Conservation (phyloP, 345 rosid genomes). For the Syzygium aromaticum region DNA sequence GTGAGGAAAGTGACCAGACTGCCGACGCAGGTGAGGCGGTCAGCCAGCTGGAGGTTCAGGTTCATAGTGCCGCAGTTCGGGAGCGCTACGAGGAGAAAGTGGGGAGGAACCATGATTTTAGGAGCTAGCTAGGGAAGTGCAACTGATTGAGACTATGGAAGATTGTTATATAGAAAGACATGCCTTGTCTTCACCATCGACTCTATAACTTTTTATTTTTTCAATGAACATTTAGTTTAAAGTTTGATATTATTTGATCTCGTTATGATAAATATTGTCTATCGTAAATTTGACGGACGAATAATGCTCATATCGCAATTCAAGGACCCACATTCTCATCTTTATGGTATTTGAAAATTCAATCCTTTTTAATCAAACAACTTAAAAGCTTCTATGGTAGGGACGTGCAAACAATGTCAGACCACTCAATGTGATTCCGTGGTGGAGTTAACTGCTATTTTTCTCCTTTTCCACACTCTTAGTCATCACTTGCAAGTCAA, state of each 20-base stretch:
- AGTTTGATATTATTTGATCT: not conserved
- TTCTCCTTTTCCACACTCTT: not conserved
- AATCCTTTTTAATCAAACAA: not conserved
- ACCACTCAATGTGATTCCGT: not conserved
- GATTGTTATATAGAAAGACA: not conserved
- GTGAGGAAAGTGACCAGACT: constrained; percentile 39
- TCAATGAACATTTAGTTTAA: not conserved
- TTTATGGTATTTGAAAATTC: not conserved
- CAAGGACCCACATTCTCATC: too few relatives aligned
- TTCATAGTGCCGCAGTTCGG: constrained; percentile 56
- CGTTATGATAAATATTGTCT: too few relatives aligned
- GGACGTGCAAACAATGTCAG: not conserved
- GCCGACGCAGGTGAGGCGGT: constrained; percentile 42
- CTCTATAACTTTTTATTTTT: not conserved
- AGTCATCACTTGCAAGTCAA: not conserved
- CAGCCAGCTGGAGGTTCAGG: constrained; percentile 48
- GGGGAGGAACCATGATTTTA: constrained; percentile 1
- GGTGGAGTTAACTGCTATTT: not conserved
- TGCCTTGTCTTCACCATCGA: not conserved
- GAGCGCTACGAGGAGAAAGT: constrained; percentile 32
- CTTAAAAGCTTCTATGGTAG: not conserved
- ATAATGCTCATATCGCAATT: too few relatives aligned
- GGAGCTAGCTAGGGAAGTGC: not conserved
- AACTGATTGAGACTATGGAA: not conserved
- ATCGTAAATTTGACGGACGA: too few relatives aligned